A percentile compares a stretch with the other conserved stretches of the same genome.
phyloP scores from a whole-genome alignment of 495 filamentous ascomycete species.

The Hypoxylon lienhwacheense region DNA sequence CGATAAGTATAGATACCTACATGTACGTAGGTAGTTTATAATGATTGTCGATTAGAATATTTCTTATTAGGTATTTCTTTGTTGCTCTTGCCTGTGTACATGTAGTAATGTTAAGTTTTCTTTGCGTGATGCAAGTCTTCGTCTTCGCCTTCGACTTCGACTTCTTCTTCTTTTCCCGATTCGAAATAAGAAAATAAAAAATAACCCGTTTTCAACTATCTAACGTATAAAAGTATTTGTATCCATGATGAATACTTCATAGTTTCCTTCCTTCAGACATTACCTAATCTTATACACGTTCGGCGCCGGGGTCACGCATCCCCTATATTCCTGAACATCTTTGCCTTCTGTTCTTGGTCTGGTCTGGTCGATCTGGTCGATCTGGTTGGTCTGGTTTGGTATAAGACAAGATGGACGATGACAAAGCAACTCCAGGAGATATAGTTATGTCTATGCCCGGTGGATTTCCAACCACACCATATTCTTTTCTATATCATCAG shows the following conservation, averaged over 20 bases:
- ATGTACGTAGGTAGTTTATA: no score
- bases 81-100: background rate
- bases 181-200: background rate
- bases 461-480: constrained; percentile 31
- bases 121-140: no score
- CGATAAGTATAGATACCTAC: no score
- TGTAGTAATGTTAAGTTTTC: background rate
- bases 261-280: constrained; percentile 7
- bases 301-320: background rate
- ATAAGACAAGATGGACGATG: constrained; percentile 19
- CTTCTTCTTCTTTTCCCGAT: constrained; percentile 2
- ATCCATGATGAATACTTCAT: constrained; percentile 11
- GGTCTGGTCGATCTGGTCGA: no score
- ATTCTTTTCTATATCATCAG: constrained; percentile 1
- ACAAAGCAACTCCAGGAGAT: constrained; percentile 21
- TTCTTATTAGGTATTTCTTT: constrained; percentile 22
- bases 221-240: no score
- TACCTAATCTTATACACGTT: background rate
- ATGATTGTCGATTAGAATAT: no score
- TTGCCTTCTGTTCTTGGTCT: background rate
- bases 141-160: no score
- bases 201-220: background rate
- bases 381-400: background rate
- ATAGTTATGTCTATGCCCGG: constrained; percentile 27
- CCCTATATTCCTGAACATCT: no score